Conservation (phyloP, 306 rosid genomes). For the Mucuna pruriens region DNA sequence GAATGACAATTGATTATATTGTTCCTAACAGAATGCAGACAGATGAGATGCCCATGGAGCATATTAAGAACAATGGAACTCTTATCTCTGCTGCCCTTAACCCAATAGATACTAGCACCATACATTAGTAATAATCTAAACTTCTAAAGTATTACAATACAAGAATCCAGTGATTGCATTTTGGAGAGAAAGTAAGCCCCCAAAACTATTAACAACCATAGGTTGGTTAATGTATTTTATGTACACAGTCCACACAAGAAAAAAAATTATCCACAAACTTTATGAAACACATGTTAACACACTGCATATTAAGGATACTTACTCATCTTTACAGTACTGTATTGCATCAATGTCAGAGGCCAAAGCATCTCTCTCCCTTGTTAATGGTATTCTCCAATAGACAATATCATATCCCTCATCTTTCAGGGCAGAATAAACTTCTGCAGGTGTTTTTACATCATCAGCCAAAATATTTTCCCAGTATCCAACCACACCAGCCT, state of each 20-base stretch:
- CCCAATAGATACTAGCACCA: conserved; percentile 12
- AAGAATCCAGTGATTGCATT: not conserved
- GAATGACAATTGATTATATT: conserved; percentile 7
- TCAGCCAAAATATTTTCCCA: conserved; percentile 77
- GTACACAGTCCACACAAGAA: conserved; percentile 4
- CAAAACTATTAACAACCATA: not conserved
- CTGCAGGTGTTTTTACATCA: conserved; percentile 87
- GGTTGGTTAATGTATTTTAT: conserved; percentile 21
- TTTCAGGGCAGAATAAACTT: conserved; percentile 72
- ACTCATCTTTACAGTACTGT: conserved; percentile 76
- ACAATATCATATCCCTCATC: conserved; percentile 68
- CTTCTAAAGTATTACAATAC: not conserved
- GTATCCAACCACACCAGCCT: conserved; percentile 77
- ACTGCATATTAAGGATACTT: conserved; percentile 43
- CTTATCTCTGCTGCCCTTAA: conserved; percentile 24
- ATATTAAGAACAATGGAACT: conserved; percentile 12
- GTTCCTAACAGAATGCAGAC: conserved; percentile 27
- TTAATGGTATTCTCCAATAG: conserved; percentile 77
- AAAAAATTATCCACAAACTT: not conserved
- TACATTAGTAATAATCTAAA: conserved; percentile 7
- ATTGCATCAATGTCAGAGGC: conserved; percentile 85
- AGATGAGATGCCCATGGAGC: not conserved
- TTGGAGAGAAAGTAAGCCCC: conserved; percentile 10
- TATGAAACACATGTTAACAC: not conserved
- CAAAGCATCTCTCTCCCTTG: conserved; percentile 81